Percentiles rank a stretch among this genome's conserved stretches.
Conservation (phyloP, 139 green algal species). For the Eudorina sp. region DNA sequence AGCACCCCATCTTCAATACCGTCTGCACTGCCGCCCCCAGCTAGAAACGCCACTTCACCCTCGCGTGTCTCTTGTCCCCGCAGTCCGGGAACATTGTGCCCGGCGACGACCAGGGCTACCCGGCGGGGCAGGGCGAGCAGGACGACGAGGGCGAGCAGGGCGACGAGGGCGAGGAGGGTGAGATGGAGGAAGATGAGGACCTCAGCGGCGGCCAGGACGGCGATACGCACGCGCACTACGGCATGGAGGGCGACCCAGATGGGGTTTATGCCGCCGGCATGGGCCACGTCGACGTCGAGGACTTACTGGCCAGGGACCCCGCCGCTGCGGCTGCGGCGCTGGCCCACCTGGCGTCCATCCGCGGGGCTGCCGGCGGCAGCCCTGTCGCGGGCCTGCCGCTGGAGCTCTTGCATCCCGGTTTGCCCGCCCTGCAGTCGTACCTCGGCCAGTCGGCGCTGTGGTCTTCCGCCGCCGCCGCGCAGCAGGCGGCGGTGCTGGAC, state of each 20-base stretch:
- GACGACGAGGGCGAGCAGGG: neutral
- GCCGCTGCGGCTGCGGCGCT: conserved; percentile 5
- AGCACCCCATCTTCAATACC: neutral
- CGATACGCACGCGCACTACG: neutral
- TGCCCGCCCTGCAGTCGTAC: neutral
- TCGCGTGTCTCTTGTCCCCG: neutral
- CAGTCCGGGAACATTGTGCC: neutral
- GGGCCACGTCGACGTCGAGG: neutral
- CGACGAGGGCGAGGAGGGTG: neutral
- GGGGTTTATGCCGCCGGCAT: neutral
- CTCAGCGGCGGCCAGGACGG: neutral
- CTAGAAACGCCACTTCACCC: neutral
- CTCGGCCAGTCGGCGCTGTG: neutral
- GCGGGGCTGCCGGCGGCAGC: neutral
- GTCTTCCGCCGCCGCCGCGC: neutral
- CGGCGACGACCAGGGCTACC: neutral
- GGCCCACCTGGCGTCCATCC: conserved; percentile 12
- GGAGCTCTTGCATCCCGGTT: neutral
- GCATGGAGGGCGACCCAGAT: neutral
- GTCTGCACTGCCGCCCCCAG: too few relatives aligned
- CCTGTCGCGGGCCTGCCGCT: neutral
- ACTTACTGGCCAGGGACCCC: neutral
- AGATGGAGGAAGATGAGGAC: neutral
- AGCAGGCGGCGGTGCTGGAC: neutral
- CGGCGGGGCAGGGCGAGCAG: neutral